Percentiles rank a stretch among this genome's conserved stretches.
phyloP scores from a whole-genome alignment of 331 rosid genomes.

The Pyracantha coccinea region DNA sequence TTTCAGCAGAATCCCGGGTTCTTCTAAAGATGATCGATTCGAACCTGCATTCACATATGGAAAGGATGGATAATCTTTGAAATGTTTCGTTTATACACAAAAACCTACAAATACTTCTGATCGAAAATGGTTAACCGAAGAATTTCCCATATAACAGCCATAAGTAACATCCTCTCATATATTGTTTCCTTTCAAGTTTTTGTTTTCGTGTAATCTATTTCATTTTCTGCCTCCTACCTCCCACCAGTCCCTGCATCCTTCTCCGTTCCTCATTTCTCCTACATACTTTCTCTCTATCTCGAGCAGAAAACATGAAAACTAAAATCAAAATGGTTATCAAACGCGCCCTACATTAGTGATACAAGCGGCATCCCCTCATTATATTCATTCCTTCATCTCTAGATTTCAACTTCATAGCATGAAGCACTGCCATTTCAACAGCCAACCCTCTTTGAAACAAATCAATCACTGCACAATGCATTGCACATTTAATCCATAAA shows the following conservation, averaged over 20 bases:
- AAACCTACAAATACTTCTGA: neutral
- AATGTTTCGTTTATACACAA: neutral
- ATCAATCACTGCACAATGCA: neutral
- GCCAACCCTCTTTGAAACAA: neutral
- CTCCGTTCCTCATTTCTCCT: too few relatives aligned
- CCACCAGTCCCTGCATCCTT: too few relatives aligned
- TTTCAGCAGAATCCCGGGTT: slow-evolving; percentile 45
- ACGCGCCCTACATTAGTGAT: too few relatives aligned
- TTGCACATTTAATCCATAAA: neutral
- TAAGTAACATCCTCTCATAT: neutral
- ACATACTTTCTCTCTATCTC: too few relatives aligned
- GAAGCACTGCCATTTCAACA: neutral
- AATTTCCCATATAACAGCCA: neutral
- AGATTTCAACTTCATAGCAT: neutral
- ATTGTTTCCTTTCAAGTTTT: too few relatives aligned
- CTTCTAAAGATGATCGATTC: slow-evolving; percentile 63
- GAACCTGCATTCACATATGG: slow-evolving; percentile 39
- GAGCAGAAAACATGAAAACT: too few relatives aligned
- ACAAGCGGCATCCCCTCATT: too few relatives aligned
- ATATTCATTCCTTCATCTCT: neutral
- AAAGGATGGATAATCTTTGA: slow-evolving; percentile 15
- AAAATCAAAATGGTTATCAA: too few relatives aligned
- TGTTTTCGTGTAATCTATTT: too few relatives aligned
- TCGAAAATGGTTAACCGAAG: slow-evolving; percentile 4
- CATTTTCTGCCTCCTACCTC: too few relatives aligned